phyloP scores from a whole-genome alignment of 257 asterid genomes.

The Solanum bulbocastanum region DNA sequence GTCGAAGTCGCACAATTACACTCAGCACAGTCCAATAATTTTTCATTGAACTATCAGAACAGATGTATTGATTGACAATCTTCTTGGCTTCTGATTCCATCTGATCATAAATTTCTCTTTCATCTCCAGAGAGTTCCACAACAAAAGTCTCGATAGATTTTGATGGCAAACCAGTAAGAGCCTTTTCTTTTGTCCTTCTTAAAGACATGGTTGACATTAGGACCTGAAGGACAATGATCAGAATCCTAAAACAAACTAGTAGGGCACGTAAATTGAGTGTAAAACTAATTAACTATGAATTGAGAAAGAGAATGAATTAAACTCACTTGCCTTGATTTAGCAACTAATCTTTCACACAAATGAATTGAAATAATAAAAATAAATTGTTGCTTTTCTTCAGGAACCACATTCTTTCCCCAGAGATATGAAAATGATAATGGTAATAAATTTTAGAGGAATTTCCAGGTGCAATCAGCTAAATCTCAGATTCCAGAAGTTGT shows the following conservation, averaged over 20 bases:
- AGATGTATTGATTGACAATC: conserved; percentile 33
- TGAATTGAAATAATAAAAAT: background rate
- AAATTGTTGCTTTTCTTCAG: background rate
- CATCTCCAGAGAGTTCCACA: conserved; percentile 60
- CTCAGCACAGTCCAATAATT: conserved; percentile 55
- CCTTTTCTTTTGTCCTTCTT: conserved; percentile 76
- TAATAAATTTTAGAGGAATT: background rate
- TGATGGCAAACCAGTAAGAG: conserved; percentile 49
- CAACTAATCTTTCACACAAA: background rate
- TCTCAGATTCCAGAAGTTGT: background rate
- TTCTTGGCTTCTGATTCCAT: conserved; percentile 65
- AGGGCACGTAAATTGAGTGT: background rate
- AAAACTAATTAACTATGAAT: background rate
- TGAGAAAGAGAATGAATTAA: background rate
- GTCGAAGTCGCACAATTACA: conserved; percentile 73
- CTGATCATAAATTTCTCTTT: conserved; percentile 65
- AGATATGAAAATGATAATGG: background rate
- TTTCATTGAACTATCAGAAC: conserved; percentile 22
- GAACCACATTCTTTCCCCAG: background rate
- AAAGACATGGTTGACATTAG: conserved; percentile 68
- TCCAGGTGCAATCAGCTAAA: background rate
- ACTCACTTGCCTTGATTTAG: background rate
- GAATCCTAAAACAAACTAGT: background rate
- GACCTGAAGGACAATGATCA: conserved; percentile 31
- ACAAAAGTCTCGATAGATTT: conserved; percentile 48